Base-by-base conservation (phyloP, 768 basidiomycete genomes). In the Auricularia sp. region DNA sequence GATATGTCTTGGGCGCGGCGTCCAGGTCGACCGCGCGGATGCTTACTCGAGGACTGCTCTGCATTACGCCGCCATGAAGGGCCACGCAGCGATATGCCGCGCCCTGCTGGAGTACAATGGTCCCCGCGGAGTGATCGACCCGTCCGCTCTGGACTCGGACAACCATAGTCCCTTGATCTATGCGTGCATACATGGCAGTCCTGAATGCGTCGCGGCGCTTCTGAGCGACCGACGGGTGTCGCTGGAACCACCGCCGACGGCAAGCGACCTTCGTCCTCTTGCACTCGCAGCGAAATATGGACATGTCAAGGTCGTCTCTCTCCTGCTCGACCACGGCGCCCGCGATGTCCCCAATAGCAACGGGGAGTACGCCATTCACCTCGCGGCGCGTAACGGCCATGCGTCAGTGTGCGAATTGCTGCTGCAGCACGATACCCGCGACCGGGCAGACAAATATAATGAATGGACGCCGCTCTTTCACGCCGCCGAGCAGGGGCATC, bases 381-480 rank as follows among this genome's bases (percentile, higher is more conserved):
- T 98, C 29, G 96, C 97, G 29, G 94, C 95, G 7, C 85, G 91
- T 65, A 90, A 93, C 72, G 97, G 97, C 3, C 94, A 97, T 68
- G 83, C 82, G 7, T 84, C 87, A n/a, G 85, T 97, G 21, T 96
- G 95, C 73, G 81, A 77, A 65, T 75, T 93, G 6, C 83, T 99
- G 39, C 77, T 94, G 3, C 79, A 79, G 36, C 85, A 85, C 47
- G 88, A 85, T 61, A 92, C 87, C 45, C 92, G 87, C 86, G 93
- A 92, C 74, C 81, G 83, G 7, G 86, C 88, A 1, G 97, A 99
- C 81, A 98, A 95, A 76, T 98, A 96, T 75, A 90, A 96, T 72
- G 93, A 97, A 73, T 98, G 96, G 94, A 98, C 95, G 6, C 97
- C 97, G 33, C 81, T 98, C 54, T 94, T 95, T 72, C 95, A 98